Percentiles rank a stretch among this genome's conserved stretches.
phyloP scores from a whole-genome alignment of 148 eudicot species.

The Vaccinium myrtillus region DNA sequence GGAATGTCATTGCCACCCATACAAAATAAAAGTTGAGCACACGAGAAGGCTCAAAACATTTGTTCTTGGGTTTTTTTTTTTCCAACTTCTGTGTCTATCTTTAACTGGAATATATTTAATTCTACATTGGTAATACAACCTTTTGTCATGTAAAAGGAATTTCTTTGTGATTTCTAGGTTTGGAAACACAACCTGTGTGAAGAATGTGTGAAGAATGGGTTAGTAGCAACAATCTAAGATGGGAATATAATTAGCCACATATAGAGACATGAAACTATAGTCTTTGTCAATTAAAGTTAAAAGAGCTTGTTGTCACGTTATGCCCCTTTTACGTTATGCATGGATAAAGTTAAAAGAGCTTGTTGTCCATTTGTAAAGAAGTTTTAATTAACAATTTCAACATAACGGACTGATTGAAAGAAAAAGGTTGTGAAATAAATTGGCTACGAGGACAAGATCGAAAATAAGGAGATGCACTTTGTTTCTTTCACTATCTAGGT shows the following conservation, averaged over 20 bases:
- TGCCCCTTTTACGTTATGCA: neutral
- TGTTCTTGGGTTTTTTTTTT: neutral
- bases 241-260: neutral
- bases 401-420: neutral
- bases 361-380: neutral
- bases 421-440: neutral
- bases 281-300: neutral
- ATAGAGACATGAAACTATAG: neutral
- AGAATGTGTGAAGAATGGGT: neutral
- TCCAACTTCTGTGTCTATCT: neutral
- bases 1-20: neutral
- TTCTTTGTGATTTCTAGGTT: neutral
- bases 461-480: neutral
- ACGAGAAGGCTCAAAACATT: neutral
- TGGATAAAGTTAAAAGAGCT: neutral
- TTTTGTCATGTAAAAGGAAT: neutral
- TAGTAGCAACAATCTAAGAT: neutral
- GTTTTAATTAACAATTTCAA: neutral
- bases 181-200: neutral
- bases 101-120: neutral
- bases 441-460: neutral
- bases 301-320: neutral
- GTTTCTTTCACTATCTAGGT: neutral
- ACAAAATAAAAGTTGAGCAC: neutral
- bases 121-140: neutral